Evolutionary conservation across 352 stramenopile genomes (phyloP).

Genomic region (Blastocystis sp.): DNA sequence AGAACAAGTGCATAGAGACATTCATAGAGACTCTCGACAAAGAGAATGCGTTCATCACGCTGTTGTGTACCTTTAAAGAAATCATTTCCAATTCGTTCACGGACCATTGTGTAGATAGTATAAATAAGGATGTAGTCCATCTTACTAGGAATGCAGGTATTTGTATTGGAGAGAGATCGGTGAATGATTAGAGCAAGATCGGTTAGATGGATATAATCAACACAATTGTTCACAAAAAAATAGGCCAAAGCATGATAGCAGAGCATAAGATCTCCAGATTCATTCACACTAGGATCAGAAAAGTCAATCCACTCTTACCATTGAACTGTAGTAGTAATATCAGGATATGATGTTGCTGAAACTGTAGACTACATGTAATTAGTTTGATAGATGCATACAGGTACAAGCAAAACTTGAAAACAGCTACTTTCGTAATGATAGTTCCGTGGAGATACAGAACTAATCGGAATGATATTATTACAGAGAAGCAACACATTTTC

Average conservation of each 20-base stretch:
- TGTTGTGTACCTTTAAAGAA: background rate
- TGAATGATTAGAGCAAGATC: conserved; percentile 11
- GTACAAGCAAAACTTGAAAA: background rate
- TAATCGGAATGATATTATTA: conserved; percentile 16
- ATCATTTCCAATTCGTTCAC: background rate
- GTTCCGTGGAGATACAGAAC: background rate
- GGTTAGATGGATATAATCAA: conserved; percentile 13
- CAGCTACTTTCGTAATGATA: background rate
- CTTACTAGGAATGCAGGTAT: background rate
- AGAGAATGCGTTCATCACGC: background rate
- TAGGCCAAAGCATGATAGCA: conserved; percentile 6
- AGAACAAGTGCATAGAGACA: conserved; percentile 23
- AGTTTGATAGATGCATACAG: background rate
- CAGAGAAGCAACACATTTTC: conserved; percentile 21
- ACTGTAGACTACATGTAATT: background rate
- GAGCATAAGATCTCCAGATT: background rate
- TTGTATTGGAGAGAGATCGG: background rate
- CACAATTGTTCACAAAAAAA: background rate
- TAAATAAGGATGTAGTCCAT: conserved; percentile 16
- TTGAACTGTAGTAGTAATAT: conserved; percentile 5
- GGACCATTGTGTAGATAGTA: background rate
- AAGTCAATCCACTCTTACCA: background rate
- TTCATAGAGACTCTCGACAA: conserved; percentile 8
- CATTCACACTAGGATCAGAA: background rate
- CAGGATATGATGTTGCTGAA: background rate